A percentile compares a stretch with the other conserved stretches of the same genome.
Evolutionary conservation across 768 basidiomycete species (phyloP).

Genomic region (Boletellus ananas): DNA sequence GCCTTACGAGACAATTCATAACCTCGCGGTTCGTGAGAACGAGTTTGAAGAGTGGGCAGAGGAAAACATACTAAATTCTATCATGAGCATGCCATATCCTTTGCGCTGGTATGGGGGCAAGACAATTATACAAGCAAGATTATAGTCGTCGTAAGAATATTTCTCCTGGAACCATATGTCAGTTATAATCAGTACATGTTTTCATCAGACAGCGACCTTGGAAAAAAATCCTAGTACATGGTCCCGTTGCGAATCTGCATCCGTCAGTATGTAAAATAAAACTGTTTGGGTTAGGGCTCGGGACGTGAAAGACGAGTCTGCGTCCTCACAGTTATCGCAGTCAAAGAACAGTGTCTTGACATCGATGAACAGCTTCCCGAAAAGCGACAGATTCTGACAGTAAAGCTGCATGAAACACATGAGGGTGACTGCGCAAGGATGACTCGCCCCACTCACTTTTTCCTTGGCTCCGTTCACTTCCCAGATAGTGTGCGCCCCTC

Average conservation of each 20-base stretch:
- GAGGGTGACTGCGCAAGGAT: background rate
- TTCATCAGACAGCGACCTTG: slow-evolving; percentile 38
- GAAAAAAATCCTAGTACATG: slow-evolving; percentile 76
- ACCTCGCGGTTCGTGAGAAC: slow-evolving; percentile 43
- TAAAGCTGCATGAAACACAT: slow-evolving; percentile 59
- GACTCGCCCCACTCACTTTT: slow-evolving; percentile 53
- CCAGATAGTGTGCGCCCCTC: slow-evolving; percentile 88
- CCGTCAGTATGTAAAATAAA: slow-evolving; percentile 89
- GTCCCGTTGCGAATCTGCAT: slow-evolving; percentile 73
- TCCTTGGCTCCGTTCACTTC: slow-evolving; percentile 88
- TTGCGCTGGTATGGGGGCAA: slow-evolving; percentile 89
- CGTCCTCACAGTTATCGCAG: slow-evolving; percentile 69
- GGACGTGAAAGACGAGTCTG: background rate
- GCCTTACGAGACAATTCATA: slow-evolving; percentile 85
- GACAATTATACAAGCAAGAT: slow-evolving; percentile 93
- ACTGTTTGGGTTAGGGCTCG: slow-evolving; percentile 36
- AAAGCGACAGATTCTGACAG: slow-evolving; percentile 92
- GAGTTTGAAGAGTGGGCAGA: background rate
- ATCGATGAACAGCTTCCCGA: slow-evolving; percentile 98
- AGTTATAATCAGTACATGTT: background rate
- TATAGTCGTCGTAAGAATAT: slow-evolving; percentile 93
- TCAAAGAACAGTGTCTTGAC: slow-evolving; percentile 95
- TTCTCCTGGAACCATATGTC: slow-evolving; percentile 62
- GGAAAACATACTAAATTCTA: slow-evolving; percentile 87
- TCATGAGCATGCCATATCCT: slow-evolving; percentile 92